Evolutionary conservation across 192 early-diverging fungal genomes (phyloP).

Genomic region (Coemansia sp.): DNA sequence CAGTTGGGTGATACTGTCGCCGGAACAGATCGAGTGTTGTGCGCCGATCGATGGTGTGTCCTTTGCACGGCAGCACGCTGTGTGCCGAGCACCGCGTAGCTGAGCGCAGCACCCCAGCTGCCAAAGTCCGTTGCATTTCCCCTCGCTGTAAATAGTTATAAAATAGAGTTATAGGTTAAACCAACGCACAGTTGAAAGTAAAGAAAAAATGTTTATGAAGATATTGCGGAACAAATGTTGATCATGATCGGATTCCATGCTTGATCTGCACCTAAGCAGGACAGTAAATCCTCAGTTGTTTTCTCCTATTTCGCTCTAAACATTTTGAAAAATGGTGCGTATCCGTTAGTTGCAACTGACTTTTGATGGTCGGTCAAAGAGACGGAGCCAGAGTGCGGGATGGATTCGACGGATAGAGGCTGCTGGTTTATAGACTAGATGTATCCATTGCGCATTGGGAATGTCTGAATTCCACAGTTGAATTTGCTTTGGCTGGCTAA

Average conservation of each 20-base stretch:
- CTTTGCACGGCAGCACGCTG: neutral
- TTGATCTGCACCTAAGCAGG: too few species aligned
- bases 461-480: too few species aligned
- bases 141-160: neutral
- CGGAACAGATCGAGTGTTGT: neutral
- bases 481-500: too few species aligned
- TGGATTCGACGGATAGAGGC: slow-evolving; percentile 58
- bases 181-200: too few species aligned
- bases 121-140: slow-evolving; percentile 1
- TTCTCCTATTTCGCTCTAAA: slow-evolving; percentile 18
- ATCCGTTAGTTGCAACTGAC: slow-evolving; percentile 23
- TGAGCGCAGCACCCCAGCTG: slow-evolving; percentile 1
- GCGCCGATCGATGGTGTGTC: neutral
- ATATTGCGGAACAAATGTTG: too few species aligned
- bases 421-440: too few species aligned
- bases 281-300: too few species aligned
- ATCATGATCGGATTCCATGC: too few species aligned
- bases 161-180: too few species aligned
- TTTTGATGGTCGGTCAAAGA: neutral
- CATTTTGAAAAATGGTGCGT: slow-evolving; percentile 44
- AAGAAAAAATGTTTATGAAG: too few species aligned
- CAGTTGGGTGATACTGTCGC: slow-evolving; percentile 4
- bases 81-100: neutral
- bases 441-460: too few species aligned
- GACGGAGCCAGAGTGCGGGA: slow-evolving; percentile 18